Evolutionary conservation across 768 basidiomycete species (phyloP), one percentile per base, ranked within the genome.

Genomic region (Lentinus brumalis): DNA sequence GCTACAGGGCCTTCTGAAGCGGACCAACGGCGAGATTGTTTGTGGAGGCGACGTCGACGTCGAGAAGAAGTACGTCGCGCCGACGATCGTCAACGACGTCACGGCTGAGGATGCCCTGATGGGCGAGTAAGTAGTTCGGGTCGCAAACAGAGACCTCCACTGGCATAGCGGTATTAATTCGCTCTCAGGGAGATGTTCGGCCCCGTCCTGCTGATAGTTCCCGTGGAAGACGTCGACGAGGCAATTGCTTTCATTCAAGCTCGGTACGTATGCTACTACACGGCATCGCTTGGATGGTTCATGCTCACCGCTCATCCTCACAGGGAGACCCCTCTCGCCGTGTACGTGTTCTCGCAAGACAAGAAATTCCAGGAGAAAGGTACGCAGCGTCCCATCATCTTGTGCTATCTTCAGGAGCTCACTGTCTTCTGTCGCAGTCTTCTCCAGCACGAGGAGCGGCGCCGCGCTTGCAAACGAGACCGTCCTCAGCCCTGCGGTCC

Each of bases 301-400:
- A 26, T 26, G 21, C 21, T 26, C 21, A 15, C 50, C 30, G 49
- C 26, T 18, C 40, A 21, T 39, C 12, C 0, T 4, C 55, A 10
- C 58, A 90, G 89, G 38, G 88, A 88, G 42, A 82, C 87, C 57
- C 91, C 94, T 3, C 80, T 95, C 11, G 82, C 86, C 0, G 71
- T 94, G 9, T 94, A 94, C 67, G 83, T 91, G 32, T 95, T 95
- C 74, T 81, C 89, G 2, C 76, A 82, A 60, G 82, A 87, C 64
- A 60, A 77, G 1, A 72, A 72, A 11, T 79, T 87, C 67, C 89
- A 90, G 74, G 71, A 78, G 18, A 87, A 87, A 73, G 83, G 90
- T 86, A 54, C 29, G 74, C 15, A 2, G 1, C 1, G 11, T 7
- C 18, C 10, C 29, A 16, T 15, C 15, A 6, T 31, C 31, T 9